Conservation (phyloP, 2,329 filamentous ascomycete species). For the Penicillium sp. region DNA sequence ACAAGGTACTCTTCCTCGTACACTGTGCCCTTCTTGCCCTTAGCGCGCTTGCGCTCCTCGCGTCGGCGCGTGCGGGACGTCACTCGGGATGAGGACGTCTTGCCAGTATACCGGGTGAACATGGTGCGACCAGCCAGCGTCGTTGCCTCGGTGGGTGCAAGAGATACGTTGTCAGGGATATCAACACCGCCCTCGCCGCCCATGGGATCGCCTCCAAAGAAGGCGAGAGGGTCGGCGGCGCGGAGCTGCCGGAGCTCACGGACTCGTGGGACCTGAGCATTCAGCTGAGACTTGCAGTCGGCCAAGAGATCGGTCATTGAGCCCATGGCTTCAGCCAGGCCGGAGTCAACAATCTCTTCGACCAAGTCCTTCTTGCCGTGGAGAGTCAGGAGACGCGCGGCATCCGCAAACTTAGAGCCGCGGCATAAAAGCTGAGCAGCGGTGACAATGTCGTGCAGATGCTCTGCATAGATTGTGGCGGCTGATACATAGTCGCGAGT, state of each 20-base stretch:
- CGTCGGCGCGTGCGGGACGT: conserved; percentile 85
- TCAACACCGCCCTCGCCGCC: conserved; percentile 61
- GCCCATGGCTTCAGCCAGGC: conserved; percentile 77
- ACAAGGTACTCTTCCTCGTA: conserved; percentile 98
- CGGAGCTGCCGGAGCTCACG: conserved; percentile 80
- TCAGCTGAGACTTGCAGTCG: conserved; percentile 84
- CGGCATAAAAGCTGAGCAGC: conserved; percentile 81
- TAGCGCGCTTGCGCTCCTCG: conserved; percentile 92
- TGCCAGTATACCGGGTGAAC: conserved; percentile 89
- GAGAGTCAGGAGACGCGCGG: conserved; percentile 73
- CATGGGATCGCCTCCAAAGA: conserved; percentile 76
- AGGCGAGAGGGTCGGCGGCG: conserved; percentile 79
- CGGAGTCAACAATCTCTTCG: conserved; percentile 69
- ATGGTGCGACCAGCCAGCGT: conserved; percentile 78
- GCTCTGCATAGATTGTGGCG: conserved; percentile 77
- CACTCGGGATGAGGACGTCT: conserved; percentile 61
- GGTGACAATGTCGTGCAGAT: conserved; percentile 70
- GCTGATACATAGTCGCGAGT: conserved; percentile 81
- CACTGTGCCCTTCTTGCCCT: conserved; percentile 93
- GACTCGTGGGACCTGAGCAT: conserved; percentile 82
- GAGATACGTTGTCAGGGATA: conserved; percentile 86
- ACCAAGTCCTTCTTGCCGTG: conserved; percentile 65
- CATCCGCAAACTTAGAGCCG: conserved; percentile 83
- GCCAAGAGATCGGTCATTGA: conserved; percentile 87
- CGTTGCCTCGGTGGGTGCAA: conserved; percentile 81